These are phyloP conservation scores for Dacryopinax spathularia DNA, from an alignment of 768 basidiomycete species.

Conservation along the genomic window DNA sequence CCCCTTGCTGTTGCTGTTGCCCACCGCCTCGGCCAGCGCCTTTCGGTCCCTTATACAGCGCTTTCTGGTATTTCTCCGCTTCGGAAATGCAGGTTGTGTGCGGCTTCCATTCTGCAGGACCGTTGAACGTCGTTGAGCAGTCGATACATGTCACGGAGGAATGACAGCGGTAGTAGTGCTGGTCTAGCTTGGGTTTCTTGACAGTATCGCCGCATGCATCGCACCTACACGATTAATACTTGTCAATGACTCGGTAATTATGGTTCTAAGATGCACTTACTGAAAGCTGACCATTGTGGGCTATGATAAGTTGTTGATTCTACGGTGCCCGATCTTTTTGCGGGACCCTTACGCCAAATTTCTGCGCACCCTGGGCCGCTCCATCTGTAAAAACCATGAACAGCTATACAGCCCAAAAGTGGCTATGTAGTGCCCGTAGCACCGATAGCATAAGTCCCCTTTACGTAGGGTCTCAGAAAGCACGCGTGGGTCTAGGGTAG, in stretches of 20 bases:
- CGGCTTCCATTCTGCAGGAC: constrained; percentile 59
- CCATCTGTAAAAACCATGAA: no score
- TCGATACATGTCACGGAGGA: constrained; percentile 71
- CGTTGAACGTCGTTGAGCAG: constrained; percentile 70
- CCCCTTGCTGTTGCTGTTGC: constrained; percentile 8
- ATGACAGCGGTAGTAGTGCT: constrained; percentile 47
- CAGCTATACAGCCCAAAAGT: no score
- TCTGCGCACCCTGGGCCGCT: background rate
- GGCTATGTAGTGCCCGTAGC: no score
- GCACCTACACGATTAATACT: background rate
- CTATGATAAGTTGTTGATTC: background rate
- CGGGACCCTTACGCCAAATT: background rate
- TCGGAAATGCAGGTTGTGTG: constrained; percentile 76
- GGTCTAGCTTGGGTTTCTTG: constrained; percentile 86
- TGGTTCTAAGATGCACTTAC: background rate
- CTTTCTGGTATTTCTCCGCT: constrained; percentile 87
- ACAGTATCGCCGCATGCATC: constrained; percentile 66
- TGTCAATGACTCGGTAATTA: background rate
- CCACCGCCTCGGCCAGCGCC: background rate
- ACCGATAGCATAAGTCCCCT: no score
- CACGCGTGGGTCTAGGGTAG: no score
- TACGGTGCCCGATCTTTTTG: background rate
- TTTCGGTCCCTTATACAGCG: constrained; percentile 68
- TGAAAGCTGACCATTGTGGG: constrained; percentile 2
- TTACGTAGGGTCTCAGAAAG: no score